These are phyloP conservation scores for Rhynchospora breviuscula DNA, from an alignment of 176 grass and related monocot genomes.

Conservation along the genomic window DNA sequence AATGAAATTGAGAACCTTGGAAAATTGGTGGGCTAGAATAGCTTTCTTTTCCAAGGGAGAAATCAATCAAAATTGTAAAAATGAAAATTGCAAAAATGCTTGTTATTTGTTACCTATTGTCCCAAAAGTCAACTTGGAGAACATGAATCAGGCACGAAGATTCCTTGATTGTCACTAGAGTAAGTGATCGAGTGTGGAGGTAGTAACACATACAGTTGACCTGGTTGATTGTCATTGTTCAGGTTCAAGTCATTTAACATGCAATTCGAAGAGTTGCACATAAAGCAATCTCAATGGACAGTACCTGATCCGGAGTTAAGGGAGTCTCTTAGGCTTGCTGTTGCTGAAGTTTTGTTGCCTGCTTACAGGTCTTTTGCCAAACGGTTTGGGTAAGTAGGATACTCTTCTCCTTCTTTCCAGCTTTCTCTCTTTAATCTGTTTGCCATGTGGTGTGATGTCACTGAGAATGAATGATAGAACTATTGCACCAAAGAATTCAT, in stretches of 20 bases:
- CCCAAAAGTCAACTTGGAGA: not conserved
- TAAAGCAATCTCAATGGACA: constrained; percentile 84
- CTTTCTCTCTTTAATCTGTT: not conserved
- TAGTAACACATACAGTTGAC: not conserved
- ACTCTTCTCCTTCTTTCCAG: not conserved
- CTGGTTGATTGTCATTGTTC: not conserved
- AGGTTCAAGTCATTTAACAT: constrained; percentile 93
- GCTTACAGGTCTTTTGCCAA: constrained; percentile 87
- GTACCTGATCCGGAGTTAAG: constrained; percentile 85
- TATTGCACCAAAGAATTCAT: not conserved
- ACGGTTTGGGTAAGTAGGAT: constrained; percentile 68
- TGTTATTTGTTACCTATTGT: not conserved
- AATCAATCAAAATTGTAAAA: not conserved
- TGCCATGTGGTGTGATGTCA: not conserved
- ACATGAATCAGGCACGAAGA: not conserved
- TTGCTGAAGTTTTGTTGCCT: constrained; percentile 80
- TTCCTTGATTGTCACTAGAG: not conserved
- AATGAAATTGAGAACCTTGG: not conserved
- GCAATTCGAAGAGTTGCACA: constrained; percentile 86
- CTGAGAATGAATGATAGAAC: not conserved
- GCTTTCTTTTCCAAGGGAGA: constrained; percentile 1
- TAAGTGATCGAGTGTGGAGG: not conserved
- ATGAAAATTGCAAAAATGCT: not conserved
- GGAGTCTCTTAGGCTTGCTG: constrained; percentile 86
- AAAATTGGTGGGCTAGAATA: not conserved